These are phyloP conservation scores for Solanum rostratum DNA, from an alignment of 257 asterid species.

Conservation along the genomic window DNA sequence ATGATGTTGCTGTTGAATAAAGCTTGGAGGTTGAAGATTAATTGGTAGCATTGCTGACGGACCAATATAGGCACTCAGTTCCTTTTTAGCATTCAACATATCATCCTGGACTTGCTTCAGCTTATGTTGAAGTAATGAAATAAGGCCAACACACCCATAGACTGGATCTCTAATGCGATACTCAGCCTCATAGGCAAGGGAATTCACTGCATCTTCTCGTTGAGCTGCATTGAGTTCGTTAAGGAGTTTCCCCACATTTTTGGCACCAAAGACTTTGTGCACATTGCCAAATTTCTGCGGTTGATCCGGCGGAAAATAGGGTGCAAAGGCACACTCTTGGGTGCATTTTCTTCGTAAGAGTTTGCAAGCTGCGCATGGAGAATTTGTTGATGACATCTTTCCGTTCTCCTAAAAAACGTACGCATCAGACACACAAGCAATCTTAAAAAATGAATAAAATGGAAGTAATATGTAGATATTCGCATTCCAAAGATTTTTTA, in stretches of 20 bases:
- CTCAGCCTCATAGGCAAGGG: conserved; percentile 80
- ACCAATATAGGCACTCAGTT: conserved; percentile 44
- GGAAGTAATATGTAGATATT: background rate
- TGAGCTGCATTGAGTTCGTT: conserved; percentile 48
- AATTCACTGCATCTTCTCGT: conserved; percentile 73
- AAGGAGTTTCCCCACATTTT: conserved; percentile 73
- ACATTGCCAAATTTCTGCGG: conserved; percentile 71
- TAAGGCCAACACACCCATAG: conserved; percentile 83
- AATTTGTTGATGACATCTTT: conserved; percentile 65
- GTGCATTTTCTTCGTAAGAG: conserved; percentile 78
- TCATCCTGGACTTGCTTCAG: conserved; percentile 54
- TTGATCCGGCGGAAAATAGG: conserved; percentile 82
- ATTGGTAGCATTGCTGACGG: conserved; percentile 40
- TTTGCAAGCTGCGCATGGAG: conserved; percentile 95
- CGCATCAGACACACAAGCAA: background rate
- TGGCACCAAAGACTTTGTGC: conserved; percentile 86
- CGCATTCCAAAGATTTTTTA: background rate
- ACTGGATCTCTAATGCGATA: conserved; percentile 69
- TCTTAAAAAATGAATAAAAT: background rate
- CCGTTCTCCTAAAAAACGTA: background rate
- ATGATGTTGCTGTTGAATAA: conserved; percentile 25
- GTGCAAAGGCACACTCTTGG: conserved; percentile 82
- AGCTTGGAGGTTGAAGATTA: conserved; percentile 19
- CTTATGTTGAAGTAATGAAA: conserved; percentile 47
- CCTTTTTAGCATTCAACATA: conserved; percentile 45